Percentiles rank a stretch among this genome's conserved stretches.
These are phyloP conservation scores for Microsporum canis DNA, from an alignment of 2,329 filamentous ascomycete genomes.

Conservation along the genomic window DNA sequence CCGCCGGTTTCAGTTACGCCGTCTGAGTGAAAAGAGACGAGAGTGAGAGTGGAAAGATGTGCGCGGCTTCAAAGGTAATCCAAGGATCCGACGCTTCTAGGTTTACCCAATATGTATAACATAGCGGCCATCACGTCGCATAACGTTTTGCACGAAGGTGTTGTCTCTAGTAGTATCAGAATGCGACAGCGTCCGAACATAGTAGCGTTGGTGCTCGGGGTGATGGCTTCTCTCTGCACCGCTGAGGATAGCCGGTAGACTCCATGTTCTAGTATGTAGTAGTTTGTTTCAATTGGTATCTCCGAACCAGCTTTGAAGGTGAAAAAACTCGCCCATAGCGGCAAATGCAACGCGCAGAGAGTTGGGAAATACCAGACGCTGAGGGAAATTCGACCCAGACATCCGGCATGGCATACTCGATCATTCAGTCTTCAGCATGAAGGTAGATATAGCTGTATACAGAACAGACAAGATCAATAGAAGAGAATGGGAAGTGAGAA, in stretches of 20 bases:
- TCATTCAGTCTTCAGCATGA: too few relatives aligned
- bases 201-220: not conserved
- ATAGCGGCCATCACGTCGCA: slow-evolving; percentile 4
- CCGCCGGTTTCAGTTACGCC: slow-evolving; percentile 4
- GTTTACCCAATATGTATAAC: slow-evolving; percentile 8
- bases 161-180: not conserved
- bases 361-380: not conserved
- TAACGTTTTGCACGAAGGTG: not conserved
- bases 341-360: not conserved
- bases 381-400: not conserved
- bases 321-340: not conserved
- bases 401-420: too few relatives aligned
- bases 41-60: slow-evolving; percentile 18
- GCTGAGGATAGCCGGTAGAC: not conserved
- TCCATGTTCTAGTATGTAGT: not conserved
- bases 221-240: not conserved
- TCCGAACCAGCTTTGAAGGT: not conserved
- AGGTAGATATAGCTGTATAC: too few relatives aligned
- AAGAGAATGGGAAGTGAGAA: too few relatives aligned
- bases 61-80: slow-evolving; percentile 16
- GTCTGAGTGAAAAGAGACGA: slow-evolving; percentile 10
- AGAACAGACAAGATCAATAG: too few relatives aligned
- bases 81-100: not conserved
- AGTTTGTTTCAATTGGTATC: not conserved
- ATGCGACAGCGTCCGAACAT: not conserved